Evolutionary conservation across 306 rosid species (phyloP), one percentile per base, ranked within the genome.

Genomic region (Acacia confusa): DNA sequence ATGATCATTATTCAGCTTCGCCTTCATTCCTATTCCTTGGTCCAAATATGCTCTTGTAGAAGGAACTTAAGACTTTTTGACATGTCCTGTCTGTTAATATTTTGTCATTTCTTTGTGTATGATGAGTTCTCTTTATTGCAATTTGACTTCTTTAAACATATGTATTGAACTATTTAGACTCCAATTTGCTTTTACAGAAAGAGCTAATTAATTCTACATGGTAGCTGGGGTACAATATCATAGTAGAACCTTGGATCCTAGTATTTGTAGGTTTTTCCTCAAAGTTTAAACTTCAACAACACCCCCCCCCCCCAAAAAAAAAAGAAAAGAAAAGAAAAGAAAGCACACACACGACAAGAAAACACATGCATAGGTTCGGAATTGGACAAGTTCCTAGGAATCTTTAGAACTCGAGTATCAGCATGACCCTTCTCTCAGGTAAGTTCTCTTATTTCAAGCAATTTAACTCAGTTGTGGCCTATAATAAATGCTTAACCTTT

Each of bases 361-460:
- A 38, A 7, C 41, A 38, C 41, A 4, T 8, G 1, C 43, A 40
- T 40, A 5, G 43, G 43, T 40, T 40, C 6, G 1, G 5, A 40
- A 40, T 4, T 40, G 43, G 55, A 79, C 84, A 72, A 69, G 69
- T n/a, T 74, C 45, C 45, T 91, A 88, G 48, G 85, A 82, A 17
- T 17, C 58, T 61, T 83, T 90, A 74, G 81, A 79, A 30, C n/a
- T 83, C 55, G 68, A 43, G 7, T 87, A 78, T 70, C 89, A 78
- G 74, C 92, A 66, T 27, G 88, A 91, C 63, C 83, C 91, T 77
- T 85, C 81, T 71, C 65, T 83, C 66, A 88, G 89, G 98, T 94
- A 52, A 73, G 87, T 72, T 75, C 60, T 52, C 41, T 72, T 55
- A 27, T 72, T 69, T 47, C 27, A 13, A 73, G 70, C 52, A 52